A percentile compares a stretch with the other conserved stretches of the same genome.
phyloP scores from a whole-genome alignment of 805 yeast species.

The Yamadazyma sp. region DNA sequence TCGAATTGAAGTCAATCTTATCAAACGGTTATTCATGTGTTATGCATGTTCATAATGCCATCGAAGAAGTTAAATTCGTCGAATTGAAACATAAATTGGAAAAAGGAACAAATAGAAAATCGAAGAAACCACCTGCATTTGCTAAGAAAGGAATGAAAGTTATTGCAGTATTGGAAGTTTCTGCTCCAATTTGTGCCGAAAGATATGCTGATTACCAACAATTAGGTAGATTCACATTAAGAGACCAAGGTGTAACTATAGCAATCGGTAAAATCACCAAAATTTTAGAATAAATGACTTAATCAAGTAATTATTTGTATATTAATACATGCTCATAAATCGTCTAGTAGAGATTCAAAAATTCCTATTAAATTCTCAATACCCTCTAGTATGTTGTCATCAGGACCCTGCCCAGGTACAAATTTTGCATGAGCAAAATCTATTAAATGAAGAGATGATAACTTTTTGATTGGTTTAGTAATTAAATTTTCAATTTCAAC shows the following conservation, averaged over 20 bases:
- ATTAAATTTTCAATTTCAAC: conserved; percentile 28
- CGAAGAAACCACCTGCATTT: conserved; percentile 96
- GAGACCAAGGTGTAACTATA: conserved; percentile 98
- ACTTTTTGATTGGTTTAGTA: conserved; percentile 21
- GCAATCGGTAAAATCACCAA: conserved; percentile 98
- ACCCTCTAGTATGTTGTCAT: conserved; percentile 69
- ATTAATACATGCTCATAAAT: conserved; percentile 1
- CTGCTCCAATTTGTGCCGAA: conserved; percentile 90
- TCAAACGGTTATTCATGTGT: conserved; percentile 97
- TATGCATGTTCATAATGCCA: conserved; percentile 98
- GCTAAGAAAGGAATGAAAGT: conserved; percentile 99
- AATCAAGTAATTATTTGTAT: too few species aligned
- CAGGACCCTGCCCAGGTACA: conserved; percentile 63
- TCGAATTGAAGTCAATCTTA: conserved; percentile 90
- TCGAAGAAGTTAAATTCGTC: conserved; percentile 86
- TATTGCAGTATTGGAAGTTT: conserved; percentile 84
- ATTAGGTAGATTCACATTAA: conserved; percentile 94
- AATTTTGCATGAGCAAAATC: conserved; percentile 88
- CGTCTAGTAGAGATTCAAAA: conserved; percentile 25
- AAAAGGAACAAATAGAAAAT: conserved; percentile 94
- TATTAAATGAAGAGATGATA: conserved; percentile 65
- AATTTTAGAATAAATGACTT: conserved; percentile 51
- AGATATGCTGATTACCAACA: conserved; percentile 90
- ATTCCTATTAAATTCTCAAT: conserved; percentile 55
- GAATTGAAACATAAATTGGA: conserved; percentile 88